These are phyloP conservation scores for Citrus cavaleriei DNA, from an alignment of 345 rosid species.

Conservation along the genomic window DNA sequence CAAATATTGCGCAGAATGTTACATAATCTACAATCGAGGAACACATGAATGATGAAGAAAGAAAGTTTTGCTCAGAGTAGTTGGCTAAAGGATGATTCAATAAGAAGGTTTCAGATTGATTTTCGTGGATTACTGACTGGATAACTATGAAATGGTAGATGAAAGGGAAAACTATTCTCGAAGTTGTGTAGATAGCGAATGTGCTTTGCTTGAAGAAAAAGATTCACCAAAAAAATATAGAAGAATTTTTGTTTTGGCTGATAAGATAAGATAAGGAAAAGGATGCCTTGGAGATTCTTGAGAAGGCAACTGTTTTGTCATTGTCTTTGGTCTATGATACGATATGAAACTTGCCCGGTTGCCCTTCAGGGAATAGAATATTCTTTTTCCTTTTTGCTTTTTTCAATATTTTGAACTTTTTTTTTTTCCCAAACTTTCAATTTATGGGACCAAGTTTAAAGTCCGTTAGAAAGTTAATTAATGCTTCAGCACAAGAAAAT, in stretches of 20 bases:
- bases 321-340: no score
- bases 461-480: no score
- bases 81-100: not conserved
- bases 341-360: no score
- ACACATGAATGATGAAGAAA: not conserved
- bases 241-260: not conserved
- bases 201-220: not conserved
- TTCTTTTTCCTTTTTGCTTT: no score
- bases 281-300: not conserved
- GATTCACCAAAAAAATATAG: not conserved
- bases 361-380: no score
- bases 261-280: not conserved
- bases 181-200: not conserved
- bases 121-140: not conserved
- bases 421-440: no score
- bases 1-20: not conserved
- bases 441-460: no score
- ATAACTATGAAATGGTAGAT: not conserved
- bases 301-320: not conserved
- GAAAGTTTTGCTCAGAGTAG: not conserved
- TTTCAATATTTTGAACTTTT: no score
- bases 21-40: not conserved
- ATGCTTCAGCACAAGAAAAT: no score
- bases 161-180: not conserved
- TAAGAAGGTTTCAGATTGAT: not conserved